Conservation (phyloP, 2,329 filamentous ascomycete species). For the Fusarium penzigii region DNA sequence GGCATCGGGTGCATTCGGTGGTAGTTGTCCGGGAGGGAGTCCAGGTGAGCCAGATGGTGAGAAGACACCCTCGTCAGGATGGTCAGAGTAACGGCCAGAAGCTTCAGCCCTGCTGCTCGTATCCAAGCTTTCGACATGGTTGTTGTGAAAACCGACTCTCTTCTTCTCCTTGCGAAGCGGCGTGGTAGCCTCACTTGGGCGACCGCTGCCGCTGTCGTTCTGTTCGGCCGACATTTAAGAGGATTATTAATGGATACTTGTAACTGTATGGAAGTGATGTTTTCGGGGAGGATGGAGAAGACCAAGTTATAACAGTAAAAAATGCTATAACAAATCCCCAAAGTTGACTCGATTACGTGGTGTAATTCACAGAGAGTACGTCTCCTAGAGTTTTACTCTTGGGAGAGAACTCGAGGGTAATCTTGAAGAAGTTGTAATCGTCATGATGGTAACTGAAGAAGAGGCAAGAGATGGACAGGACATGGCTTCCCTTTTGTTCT, state of each 20-base stretch:
- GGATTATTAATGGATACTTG: background rate
- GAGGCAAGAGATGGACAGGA: background rate
- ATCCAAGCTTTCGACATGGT: constrained; percentile 23
- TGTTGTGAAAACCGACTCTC: constrained; percentile 40
- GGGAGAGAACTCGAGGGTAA: background rate
- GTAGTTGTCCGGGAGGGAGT: constrained; percentile 25
- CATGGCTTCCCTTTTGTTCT: background rate
- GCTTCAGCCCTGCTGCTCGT: constrained; percentile 1
- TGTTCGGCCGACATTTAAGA: constrained; percentile 25
- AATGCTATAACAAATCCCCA: background rate
- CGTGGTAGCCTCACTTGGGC: constrained; percentile 31
- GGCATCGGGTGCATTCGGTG: constrained; percentile 40
- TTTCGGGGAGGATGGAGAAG: constrained; percentile 4
- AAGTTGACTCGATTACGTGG: background rate
- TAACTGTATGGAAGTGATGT: background rate
- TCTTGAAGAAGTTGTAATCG: background rate
- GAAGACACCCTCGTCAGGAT: constrained; percentile 20
- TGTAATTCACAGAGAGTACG: background rate
- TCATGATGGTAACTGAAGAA: background rate
- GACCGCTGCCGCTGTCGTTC: constrained; percentile 27
- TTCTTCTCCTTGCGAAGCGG: constrained; percentile 42
- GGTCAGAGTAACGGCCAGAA: constrained; percentile 7
- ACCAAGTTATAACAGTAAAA: too few species aligned
- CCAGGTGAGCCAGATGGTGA: constrained; percentile 32
- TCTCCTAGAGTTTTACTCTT: background rate